A percentile compares a stretch with the other conserved stretches of the same genome.
phyloP scores from a whole-genome alignment of 768 basidiomycete genomes.

The Suillus lakei region DNA sequence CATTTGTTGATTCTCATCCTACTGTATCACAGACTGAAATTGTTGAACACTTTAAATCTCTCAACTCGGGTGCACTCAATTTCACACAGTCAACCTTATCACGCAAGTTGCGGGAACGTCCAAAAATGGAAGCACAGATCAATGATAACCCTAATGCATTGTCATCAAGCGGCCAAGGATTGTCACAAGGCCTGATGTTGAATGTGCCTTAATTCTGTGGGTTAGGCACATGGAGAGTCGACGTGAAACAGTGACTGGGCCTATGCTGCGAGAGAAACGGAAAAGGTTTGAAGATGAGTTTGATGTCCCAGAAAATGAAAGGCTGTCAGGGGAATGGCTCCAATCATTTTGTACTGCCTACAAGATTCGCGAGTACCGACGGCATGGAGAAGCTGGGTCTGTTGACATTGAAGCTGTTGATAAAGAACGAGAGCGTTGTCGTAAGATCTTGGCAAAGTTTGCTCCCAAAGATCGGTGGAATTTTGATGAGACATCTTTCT shows the following conservation, averaged over 20 bases:
- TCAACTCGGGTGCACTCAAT: neutral
- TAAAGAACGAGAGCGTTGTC: conserved; percentile 12
- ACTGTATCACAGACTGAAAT: conserved; percentile 2
- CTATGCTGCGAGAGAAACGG: conserved; percentile 12
- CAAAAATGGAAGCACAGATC: conserved; percentile 14
- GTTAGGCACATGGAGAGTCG: conserved; percentile 16
- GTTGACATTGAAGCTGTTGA: conserved; percentile 2
- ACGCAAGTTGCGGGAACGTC: conserved; percentile 8
- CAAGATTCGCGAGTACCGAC: conserved; percentile 4
- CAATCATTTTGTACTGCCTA: conserved; percentile 11
- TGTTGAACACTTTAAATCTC: conserved; percentile 13
- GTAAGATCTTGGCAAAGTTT: conserved; percentile 24
- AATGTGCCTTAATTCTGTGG: conserved; percentile 38
- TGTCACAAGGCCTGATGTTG: conserved; percentile 41
- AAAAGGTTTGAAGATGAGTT: conserved; percentile 6
- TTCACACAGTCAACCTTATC: conserved; percentile 14
- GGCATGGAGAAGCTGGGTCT: conserved; percentile 11
- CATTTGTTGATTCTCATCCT: conserved; percentile 16
- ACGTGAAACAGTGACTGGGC: conserved; percentile 4
- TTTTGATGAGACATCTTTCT: too few species aligned
- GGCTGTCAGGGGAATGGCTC: conserved; percentile 13
- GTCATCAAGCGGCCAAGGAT: conserved; percentile 34
- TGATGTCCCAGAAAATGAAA: conserved; percentile 8
- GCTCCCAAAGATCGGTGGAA: conserved; percentile 26
- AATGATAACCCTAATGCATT: conserved; percentile 29